phyloP scores from a whole-genome alignment of 805 yeast genomes.

The Jamesozyma jinghongensis region DNA sequence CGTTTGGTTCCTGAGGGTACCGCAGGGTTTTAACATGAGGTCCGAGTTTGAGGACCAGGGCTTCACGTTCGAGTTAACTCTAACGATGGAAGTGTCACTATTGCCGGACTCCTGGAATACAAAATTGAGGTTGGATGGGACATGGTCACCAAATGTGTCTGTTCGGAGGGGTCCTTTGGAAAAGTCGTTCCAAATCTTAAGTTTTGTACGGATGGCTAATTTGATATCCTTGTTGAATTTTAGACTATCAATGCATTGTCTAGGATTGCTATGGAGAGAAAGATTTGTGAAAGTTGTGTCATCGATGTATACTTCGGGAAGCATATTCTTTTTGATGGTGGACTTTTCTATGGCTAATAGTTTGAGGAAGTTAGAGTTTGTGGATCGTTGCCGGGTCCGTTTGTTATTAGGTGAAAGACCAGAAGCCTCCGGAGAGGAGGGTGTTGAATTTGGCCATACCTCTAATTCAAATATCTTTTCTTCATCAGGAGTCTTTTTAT shows the following conservation, averaged over 20 bases:
- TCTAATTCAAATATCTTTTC: slow-evolving; percentile 16
- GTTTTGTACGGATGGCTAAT: slow-evolving; percentile 24
- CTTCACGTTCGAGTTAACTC: slow-evolving; percentile 20
- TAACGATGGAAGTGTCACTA: slow-evolving; percentile 13
- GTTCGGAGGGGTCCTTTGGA: slow-evolving; percentile 15
- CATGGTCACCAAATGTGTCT: slow-evolving; percentile 25
- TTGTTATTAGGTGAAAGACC: slow-evolving; percentile 14
- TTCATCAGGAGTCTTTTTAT: slow-evolving; percentile 6
- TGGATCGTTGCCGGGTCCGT: slow-evolving; percentile 20
- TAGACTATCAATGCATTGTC: slow-evolving; percentile 3
- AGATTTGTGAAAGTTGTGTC: slow-evolving; percentile 20
- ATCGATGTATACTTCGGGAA: slow-evolving; percentile 28
- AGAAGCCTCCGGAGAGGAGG: background rate
- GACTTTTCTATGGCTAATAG: slow-evolving; percentile 25
- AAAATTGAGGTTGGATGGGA: slow-evolving; percentile 21
- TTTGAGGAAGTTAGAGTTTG: slow-evolving; percentile 24
- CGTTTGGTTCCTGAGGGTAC: slow-evolving; percentile 17
- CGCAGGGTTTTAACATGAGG: slow-evolving; percentile 26
- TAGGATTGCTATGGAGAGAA: slow-evolving; percentile 3
- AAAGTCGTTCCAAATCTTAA: slow-evolving; percentile 27
- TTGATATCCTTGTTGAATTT: slow-evolving; percentile 19
- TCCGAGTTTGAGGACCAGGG: slow-evolving; percentile 18
- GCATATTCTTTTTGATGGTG: slow-evolving; percentile 14
- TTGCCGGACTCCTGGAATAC: slow-evolving; percentile 3
- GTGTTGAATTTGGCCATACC: slow-evolving; percentile 18